Percentiles rank a stretch among this genome's conserved stretches.
These are phyloP conservation scores for Betula pendula DNA, from an alignment of 306 rosid genomes.

Conservation along the genomic window DNA sequence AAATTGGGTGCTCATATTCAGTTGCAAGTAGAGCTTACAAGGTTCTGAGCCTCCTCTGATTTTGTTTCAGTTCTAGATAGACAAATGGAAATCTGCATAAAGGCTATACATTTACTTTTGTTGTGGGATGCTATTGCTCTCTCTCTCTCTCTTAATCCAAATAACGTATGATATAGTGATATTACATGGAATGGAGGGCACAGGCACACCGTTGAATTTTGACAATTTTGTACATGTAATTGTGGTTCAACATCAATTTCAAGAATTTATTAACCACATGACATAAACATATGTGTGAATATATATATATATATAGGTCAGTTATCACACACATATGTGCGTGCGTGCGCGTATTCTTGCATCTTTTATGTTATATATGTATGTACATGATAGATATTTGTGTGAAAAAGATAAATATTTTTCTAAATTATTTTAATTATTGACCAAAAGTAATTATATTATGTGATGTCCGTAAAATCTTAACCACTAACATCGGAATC, in stretches of 20 bases:
- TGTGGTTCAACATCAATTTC: background rate
- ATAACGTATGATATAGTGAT: background rate
- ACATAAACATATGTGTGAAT: too few species aligned
- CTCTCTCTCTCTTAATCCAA: background rate
- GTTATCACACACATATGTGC: too few species aligned
- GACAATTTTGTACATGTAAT: background rate
- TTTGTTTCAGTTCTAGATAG: conserved; percentile 1
- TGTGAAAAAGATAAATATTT: background rate
- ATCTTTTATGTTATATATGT: too few species aligned
- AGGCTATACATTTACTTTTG: background rate
- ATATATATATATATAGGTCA: too few species aligned
- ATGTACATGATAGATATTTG: background rate
- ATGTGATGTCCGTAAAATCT: background rate
- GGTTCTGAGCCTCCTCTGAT: conserved; percentile 43
- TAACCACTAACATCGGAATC: background rate
- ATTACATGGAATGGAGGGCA: background rate
- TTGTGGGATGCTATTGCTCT: background rate
- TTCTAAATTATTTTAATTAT: background rate
- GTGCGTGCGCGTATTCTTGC: too few species aligned
- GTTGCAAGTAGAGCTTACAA: conserved; percentile 60
- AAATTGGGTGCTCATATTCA: conserved; percentile 59
- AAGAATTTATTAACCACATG: background rate
- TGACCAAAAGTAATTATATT: background rate
- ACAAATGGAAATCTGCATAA: background rate
- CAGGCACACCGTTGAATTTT: background rate